Evolutionary conservation across 2,329 filamentous ascomycete genomes (phyloP), one percentile per base, ranked within the genome.

Genomic region (Helotiales sp.): DNA sequence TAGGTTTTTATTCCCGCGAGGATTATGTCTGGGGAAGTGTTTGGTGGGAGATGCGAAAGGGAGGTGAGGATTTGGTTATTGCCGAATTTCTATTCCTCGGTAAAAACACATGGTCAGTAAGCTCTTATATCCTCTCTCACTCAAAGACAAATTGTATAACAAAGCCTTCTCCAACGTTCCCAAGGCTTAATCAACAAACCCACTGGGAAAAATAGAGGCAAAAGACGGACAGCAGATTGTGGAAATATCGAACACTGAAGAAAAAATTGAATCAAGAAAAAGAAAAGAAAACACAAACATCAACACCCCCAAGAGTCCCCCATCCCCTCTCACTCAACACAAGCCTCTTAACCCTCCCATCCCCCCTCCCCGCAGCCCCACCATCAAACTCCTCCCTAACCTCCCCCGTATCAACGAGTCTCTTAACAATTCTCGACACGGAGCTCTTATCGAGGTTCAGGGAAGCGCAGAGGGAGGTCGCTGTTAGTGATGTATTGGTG

Each of bases 51-150:
- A 2, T 54, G 52, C 5, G 54, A 50, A 3, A 69, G 61, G n/a
- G 68, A 63, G 6, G 47, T 50, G 30, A 47, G 40, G 27, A 66
- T 62, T 34, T 68, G 66, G 15, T 57, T 49, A 46, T 63, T 57
- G n/a, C 51, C 36, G 33, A 19, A 44, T 4, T 9, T 17, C 51
- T 53, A 12, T 6, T 17, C 3, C 4, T n/a, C n/a, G n/a, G n/a
- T n/a, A n/a, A n/a, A n/a, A n/a, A n/a, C n/a, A n/a, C n/a, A n/a
- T n/a, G n/a, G n/a, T n/a, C n/a, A n/a, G n/a, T 19, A 7, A 6
- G 17, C 1, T 12, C 3, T 12, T 30, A 40, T 29, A 25, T 13
- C 8, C 25, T 13, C 10, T 12, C 12, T 19, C 24, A 36, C 4
- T n/a, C 19, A 9, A 24, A 44, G 10, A 44, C 22, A 33, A 42